Evolutionary conservation across 208 protist genomes (phyloP).

Genomic region (Wallacemonas sp.): DNA sequence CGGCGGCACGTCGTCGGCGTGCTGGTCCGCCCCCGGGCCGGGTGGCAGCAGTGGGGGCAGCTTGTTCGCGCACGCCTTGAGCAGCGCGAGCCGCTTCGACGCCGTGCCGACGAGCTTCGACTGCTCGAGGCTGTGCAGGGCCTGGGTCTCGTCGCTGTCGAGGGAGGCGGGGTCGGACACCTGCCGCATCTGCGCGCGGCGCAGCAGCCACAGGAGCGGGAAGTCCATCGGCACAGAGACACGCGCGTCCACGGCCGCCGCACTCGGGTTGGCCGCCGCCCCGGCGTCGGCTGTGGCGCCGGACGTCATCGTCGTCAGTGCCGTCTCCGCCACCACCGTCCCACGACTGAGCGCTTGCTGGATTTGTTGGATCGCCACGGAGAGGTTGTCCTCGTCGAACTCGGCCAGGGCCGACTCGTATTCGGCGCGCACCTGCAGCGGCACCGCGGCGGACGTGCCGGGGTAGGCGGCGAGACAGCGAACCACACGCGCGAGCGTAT

Average conservation of each 20-base stretch:
- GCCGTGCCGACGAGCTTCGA: conserved; percentile 33
- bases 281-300: conserved; percentile 20
- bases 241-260: background rate
- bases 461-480: background rate
- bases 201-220: conserved; percentile 48
- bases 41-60: conserved; percentile 37
- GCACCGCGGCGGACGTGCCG: background rate
- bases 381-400: conserved; percentile 75
- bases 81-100: conserved; percentile 41
- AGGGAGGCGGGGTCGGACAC: conserved; percentile 29
- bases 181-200: conserved; percentile 34
- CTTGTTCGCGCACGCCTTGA: conserved; percentile 53
- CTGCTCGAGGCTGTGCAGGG: conserved; percentile 55
- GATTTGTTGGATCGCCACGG: conserved; percentile 28
- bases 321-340: background rate
- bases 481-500: conserved; percentile 22
- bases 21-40: background rate
- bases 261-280: conserved; percentile 9
- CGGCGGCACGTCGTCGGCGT: too few species aligned
- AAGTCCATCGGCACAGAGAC: conserved; percentile 72
- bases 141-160: conserved; percentile 37
- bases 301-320: background rate
- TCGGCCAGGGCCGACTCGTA: conserved; percentile 68
- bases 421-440: conserved; percentile 45
- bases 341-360: conserved; percentile 38